Evolutionary conservation across 169 alveolate species (phyloP).

Genomic region (Cryptosporidium baileyi): DNA sequence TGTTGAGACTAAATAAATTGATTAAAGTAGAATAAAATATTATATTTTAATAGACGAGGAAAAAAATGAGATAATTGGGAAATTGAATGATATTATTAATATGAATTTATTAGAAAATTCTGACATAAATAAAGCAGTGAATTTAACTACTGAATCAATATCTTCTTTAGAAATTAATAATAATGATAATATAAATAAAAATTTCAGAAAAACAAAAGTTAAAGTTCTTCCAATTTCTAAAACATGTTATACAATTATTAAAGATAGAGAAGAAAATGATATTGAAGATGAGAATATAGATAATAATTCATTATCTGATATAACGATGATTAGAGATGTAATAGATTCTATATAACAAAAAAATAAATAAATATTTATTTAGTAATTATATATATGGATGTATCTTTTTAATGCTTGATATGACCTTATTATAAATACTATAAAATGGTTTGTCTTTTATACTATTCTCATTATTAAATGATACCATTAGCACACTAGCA

Average conservation of each 20-base stretch:
- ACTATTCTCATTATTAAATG: conserved; percentile 4
- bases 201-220: conserved; percentile 11
- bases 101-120: background rate
- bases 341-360: background rate
- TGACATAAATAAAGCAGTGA: background rate
- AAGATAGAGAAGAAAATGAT: background rate
- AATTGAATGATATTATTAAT: conserved; percentile 2
- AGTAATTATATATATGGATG: conserved; percentile 55
- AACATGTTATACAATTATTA: conserved; percentile 31
- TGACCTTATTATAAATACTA: conserved; percentile 32
- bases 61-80: conserved; percentile 4
- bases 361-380: background rate
- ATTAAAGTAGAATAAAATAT: background rate
- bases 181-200: background rate
- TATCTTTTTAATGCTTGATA: conserved; percentile 37
- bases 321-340: background rate
- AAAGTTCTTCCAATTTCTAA: conserved; percentile 36
- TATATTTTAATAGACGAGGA: conserved; percentile 16
- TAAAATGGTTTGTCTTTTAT: conserved; percentile 61
- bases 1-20: background rate
- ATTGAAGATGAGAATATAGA: background rate
- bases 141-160: background rate
- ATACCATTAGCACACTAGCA: conserved; percentile 89
- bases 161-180: background rate
- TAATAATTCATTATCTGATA: background rate